Evolutionary conservation across 352 stramenopile genomes (phyloP).

Genomic region (Pythium utonaiense): DNA sequence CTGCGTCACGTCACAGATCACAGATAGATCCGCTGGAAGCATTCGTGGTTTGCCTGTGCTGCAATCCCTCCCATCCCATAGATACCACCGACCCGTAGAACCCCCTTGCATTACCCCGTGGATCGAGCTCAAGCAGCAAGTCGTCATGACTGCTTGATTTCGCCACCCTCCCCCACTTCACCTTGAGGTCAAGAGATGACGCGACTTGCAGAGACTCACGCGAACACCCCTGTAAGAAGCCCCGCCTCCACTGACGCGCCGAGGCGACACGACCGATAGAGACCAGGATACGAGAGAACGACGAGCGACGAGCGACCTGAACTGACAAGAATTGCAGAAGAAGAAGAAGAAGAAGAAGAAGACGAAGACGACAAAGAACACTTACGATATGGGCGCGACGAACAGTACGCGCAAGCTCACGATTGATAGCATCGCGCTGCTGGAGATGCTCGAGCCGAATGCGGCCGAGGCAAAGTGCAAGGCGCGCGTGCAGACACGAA

Average conservation of each 20-base stretch:
- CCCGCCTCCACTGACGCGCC: conserved; percentile 6
- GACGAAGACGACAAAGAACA: conserved; percentile 9
- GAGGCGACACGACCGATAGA: conserved; percentile 21
- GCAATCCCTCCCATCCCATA: no score
- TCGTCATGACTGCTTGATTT: conserved; percentile 32
- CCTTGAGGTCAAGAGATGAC: conserved; percentile 29
- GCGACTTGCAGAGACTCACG: conserved; percentile 23
- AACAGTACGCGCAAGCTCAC: conserved; percentile 82
- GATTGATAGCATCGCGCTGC: conserved; percentile 71
- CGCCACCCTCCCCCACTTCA: not conserved
- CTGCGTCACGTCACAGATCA: not conserved
- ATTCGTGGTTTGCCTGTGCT: not conserved
- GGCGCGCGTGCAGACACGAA: conserved; percentile 34
- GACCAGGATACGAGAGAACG: not conserved
- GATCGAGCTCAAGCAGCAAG: conserved; percentile 18
- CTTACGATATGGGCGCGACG: conserved; percentile 56
- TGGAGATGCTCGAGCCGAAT: conserved; percentile 82
- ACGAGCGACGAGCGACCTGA: conserved; percentile 3
- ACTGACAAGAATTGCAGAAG: conserved; percentile 1
- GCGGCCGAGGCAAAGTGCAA: conserved; percentile 47
- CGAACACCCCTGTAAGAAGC: conserved; percentile 10
- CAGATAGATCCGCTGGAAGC: no score
- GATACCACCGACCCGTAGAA: conserved; percentile 2
- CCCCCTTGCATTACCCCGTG: conserved; percentile 23
- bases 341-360: conserved; percentile 7